Percentiles rank a stretch among this genome's conserved stretches.
Evolutionary conservation across 768 basidiomycete genomes (phyloP).

Genomic region (Leccinum rimulosum): DNA sequence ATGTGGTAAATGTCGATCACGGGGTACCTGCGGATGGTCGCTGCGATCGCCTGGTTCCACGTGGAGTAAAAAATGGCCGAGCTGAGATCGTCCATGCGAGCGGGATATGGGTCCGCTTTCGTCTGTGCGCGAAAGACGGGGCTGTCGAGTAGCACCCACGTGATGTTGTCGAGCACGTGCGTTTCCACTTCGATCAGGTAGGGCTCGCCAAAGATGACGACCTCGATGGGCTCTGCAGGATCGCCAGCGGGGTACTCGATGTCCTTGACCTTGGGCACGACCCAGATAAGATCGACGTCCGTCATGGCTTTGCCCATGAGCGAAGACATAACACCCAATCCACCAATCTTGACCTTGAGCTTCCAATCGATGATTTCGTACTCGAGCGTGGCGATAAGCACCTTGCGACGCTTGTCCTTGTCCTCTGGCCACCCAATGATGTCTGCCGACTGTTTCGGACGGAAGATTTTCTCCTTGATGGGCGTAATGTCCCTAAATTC

Average conservation of each 20-base stretch:
- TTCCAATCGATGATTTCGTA: constrained; percentile 99
- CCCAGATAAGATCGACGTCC: constrained; percentile 36
- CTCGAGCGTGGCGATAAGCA: constrained; percentile 89
- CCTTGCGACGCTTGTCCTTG: constrained; percentile 86
- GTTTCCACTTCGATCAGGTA: too few species aligned
- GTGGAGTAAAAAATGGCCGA: constrained; percentile 98
- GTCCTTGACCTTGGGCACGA: too few species aligned
- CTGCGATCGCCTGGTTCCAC: constrained; percentile 96
- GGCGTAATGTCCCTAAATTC: constrained; percentile 64
- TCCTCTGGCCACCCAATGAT: constrained; percentile 97
- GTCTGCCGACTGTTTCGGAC: constrained; percentile 60
- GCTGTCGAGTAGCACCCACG: constrained; percentile 81
- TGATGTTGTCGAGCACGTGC: too few species aligned
- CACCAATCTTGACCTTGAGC: constrained; percentile 96
- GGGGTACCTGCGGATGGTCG: constrained; percentile 82
- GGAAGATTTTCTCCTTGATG: constrained; percentile 70
- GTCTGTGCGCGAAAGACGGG: constrained; percentile 97
- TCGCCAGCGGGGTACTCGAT: constrained; percentile 62
- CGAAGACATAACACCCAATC: constrained; percentile 96
- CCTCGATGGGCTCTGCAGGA: too few species aligned
- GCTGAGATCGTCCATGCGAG: constrained; percentile 95
- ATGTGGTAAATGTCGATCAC: constrained; percentile 92
- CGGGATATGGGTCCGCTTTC: constrained; percentile 92
- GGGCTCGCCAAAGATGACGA: too few species aligned
- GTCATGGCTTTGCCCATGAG: constrained; percentile 99